Evolutionary conservation across 2,329 filamentous ascomycete genomes (phyloP), one percentile per base, ranked within the genome.

Genomic region (Microdochium trichocladiopsis): DNA sequence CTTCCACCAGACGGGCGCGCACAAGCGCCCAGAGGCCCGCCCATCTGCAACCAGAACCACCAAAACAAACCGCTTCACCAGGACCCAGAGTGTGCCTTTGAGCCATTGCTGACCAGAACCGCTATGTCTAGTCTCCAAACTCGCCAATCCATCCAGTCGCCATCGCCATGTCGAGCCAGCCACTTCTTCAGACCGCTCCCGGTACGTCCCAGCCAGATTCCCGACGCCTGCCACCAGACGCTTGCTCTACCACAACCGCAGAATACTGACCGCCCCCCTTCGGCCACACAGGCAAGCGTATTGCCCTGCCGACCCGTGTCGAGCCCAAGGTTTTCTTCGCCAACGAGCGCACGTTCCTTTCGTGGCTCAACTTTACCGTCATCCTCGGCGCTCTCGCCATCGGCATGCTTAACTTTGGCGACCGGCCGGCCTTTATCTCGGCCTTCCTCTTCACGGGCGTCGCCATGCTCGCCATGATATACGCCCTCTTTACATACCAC

Each of bases 321-420:
- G 94, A 99, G 73, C 94, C 94, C 64, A 99, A 99, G 75, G 94
- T 99, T 78, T 99, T 97, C 84, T 99, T 99, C 79, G 94, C 94
- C 74, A 99, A 99, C 79, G 94, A 99, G 76, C 90, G 94, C 58
- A 99, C 94, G 57, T 99, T 99, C 71, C 85, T 99, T 66, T 96
- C 91, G 72, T 99, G 94, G 94, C 89, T 99, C 66, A 99, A 99
- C 82, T 97, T 97, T 79, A 96, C 92, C 70, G 92, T 99, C 66
- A 93, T 99, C 72, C 88, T 99, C 56, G 94, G 94, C 66, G 94
- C 94, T 58, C 85, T 99, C 50, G 93, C 94, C 60, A 90, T 99
- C 62, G 94, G 94, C 61, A 91, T 99, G 68, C 85, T 99, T 65
- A 99, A 99, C 78, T 99, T 99, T 64, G 94, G 94, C 67, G 94